phyloP scores from a whole-genome alignment of 2,329 filamentous ascomycete species.

The Fusarium stilboides region DNA sequence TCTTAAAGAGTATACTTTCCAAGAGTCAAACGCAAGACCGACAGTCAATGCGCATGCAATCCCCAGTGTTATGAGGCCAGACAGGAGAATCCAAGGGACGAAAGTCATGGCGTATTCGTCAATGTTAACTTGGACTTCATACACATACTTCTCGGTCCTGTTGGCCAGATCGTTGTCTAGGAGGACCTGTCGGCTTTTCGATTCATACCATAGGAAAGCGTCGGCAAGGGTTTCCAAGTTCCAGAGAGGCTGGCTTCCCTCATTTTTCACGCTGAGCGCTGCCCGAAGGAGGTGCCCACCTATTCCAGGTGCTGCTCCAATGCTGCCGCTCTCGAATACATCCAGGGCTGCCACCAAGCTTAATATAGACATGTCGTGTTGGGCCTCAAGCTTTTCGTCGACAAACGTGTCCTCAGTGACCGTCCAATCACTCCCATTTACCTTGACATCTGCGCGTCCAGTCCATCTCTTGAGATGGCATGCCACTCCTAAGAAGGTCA shows the following conservation, averaged over 20 bases:
- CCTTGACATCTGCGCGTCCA: constrained; percentile 18
- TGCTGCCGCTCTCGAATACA: background rate
- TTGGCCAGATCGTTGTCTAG: background rate
- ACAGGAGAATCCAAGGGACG: constrained; percentile 36
- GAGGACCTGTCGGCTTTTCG: background rate
- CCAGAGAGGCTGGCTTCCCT: constrained; percentile 10
- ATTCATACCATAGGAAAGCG: constrained; percentile 36
- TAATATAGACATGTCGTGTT: background rate
- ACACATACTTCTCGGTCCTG: background rate
- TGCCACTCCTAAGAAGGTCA: constrained; percentile 21
- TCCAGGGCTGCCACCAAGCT: background rate
- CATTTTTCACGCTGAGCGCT: background rate
- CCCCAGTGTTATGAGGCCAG: constrained; percentile 24
- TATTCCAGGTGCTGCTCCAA: constrained; percentile 15
- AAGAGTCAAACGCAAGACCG: constrained; percentile 28
- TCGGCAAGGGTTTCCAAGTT: constrained; percentile 26
- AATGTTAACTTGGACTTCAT: constrained; percentile 10
- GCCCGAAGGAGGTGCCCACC: constrained; percentile 24
- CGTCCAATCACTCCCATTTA: constrained; percentile 19
- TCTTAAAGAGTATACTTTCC: constrained; percentile 28
- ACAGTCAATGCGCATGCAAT: constrained; percentile 23
- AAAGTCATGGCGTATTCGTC: constrained; percentile 35
- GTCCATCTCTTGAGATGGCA: constrained; percentile 24
- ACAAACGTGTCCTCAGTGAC: constrained; percentile 1
- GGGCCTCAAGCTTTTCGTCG: background rate